Evolutionary conservation across 148 eudicot genomes (phyloP), one percentile per base, ranked within the genome.

Genomic region (Bassia scoparia): DNA sequence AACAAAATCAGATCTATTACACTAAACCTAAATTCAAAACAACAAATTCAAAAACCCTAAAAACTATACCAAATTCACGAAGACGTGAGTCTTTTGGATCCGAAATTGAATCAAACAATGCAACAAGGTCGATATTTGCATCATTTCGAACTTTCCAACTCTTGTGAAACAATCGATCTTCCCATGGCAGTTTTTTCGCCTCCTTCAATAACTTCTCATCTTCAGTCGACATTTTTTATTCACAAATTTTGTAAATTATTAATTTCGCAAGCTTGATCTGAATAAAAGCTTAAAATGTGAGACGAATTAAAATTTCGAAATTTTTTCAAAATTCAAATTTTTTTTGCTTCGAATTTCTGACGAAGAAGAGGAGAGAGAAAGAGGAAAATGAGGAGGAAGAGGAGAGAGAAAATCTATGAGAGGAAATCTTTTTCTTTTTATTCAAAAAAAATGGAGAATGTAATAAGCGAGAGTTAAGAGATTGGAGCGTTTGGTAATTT

Each of bases 151-250:
- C 97, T 72, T 96, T 96, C 99, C 99, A 92, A 69, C 87, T 96
- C 84, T 96, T 96, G 71, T 96, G 99, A 71, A 59, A 31, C 54
- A 96, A 80, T 21, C 99, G 92, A 87, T 96, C 99, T 61, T 96
- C 99, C 99, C 99, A 96, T n/a, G 96, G 89, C 65, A 87, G 78
- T 79, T 96, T 96, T 90, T 96, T 96, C 79, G 99, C 92, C 78
- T 92, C 99, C 79, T 96, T 96, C 85, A 96, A 81, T 69, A 96
- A 83, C 77, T 96, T 96, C 86, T 96, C 97, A 67, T 96, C 99
- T 77, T 96, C 99, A 11, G 82, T 69, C 85, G 97, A 90, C 97
- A 92, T 95, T 80, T 26, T 50, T 65, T 65, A 33, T 54, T 4
- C 20, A 2, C 23, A 20, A 58, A 38, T 8, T 41, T 41, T 14